These are phyloP conservation scores for Pichia pseudocactophila DNA, from an alignment of 805 yeast species.

Conservation along the genomic window DNA sequence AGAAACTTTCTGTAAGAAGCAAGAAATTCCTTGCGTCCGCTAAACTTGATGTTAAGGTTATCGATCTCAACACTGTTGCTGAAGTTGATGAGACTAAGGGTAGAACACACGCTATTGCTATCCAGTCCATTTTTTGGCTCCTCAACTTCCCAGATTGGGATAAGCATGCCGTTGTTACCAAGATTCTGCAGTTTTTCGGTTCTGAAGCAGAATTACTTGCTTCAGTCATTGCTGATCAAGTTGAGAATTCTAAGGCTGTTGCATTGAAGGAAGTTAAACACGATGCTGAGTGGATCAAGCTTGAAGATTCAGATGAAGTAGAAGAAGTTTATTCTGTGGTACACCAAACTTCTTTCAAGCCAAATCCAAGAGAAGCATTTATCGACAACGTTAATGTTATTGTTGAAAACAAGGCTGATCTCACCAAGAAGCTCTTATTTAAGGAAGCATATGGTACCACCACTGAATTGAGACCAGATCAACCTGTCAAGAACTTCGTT, in stretches of 20 bases:
- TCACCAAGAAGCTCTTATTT: constrained; percentile 68
- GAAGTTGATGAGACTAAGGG: constrained; percentile 68
- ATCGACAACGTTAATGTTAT: constrained; percentile 34
- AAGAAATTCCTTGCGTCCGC: constrained; percentile 46
- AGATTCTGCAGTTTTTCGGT: constrained; percentile 73
- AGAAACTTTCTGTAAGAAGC: constrained; percentile 44
- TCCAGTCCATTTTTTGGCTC: constrained; percentile 77
- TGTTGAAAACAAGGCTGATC: constrained; percentile 31
- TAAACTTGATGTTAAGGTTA: constrained; percentile 41
- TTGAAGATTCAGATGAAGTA: constrained; percentile 17
- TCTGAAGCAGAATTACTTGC: constrained; percentile 73
- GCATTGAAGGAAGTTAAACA: constrained; percentile 34
- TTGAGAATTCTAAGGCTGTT: constrained; percentile 45
- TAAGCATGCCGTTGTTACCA: constrained; percentile 58
- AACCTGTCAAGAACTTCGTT: constrained; percentile 74
- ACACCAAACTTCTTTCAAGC: constrained; percentile 50
- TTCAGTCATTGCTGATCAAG: constrained; percentile 56
- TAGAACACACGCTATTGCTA: constrained; percentile 62
- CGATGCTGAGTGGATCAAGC: constrained; percentile 24
- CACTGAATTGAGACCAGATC: constrained; percentile 75
- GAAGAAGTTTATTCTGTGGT: constrained; percentile 34
- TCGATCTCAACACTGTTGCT: constrained; percentile 57
- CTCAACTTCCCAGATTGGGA: constrained; percentile 52
- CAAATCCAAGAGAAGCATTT: constrained; percentile 50
- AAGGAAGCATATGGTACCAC: constrained; percentile 62